phyloP scores from a whole-genome alignment of 2,329 filamentous ascomycete genomes.

The Phaeosphaeriaceae sp. region DNA sequence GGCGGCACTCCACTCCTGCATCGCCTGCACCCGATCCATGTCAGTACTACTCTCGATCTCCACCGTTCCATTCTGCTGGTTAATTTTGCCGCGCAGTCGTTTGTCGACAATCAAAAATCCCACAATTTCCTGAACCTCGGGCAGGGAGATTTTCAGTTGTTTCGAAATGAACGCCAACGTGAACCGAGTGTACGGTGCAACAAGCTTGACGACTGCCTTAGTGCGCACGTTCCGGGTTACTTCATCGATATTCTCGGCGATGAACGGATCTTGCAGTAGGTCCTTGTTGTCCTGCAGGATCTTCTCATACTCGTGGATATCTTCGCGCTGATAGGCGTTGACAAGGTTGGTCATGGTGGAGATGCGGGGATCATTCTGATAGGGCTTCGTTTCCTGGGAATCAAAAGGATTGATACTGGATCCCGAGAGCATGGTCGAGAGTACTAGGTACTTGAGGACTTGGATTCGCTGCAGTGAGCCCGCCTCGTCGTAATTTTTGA shows the following conservation, averaged over 20 bases:
- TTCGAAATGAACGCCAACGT: conserved; percentile 85
- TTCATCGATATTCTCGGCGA: conserved; percentile 98
- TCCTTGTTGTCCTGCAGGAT: conserved; percentile 88
- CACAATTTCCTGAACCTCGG: conserved; percentile 94
- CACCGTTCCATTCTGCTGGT: conserved; percentile 84
- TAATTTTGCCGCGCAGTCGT: conserved; percentile 84
- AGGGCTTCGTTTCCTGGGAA: conserved; percentile 97
- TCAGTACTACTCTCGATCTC: conserved; percentile 79
- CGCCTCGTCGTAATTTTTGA: conserved; percentile 98
- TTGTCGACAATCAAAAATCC: conserved; percentile 91
- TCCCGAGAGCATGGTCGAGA: conserved; percentile 98
- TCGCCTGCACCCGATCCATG: conserved; percentile 73
- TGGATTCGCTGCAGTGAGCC: conserved; percentile 95
- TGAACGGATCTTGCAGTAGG: conserved; percentile 89
- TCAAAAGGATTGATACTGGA: conserved; percentile 99
- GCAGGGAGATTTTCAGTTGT: conserved; percentile 81
- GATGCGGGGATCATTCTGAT: conserved; percentile 93
- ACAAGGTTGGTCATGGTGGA: conserved; percentile 97
- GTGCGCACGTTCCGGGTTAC: conserved; percentile 98
- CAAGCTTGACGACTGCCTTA: conserved; percentile 90
- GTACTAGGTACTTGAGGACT: conserved; percentile 93
- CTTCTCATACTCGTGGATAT: conserved; percentile 88
- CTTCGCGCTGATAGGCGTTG: conserved; percentile 93
- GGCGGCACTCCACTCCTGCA: conserved; percentile 74
- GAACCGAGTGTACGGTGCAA: conserved; percentile 94